Conservation (phyloP, 805 yeast genomes). For the Metschnikowia hibisci region DNA sequence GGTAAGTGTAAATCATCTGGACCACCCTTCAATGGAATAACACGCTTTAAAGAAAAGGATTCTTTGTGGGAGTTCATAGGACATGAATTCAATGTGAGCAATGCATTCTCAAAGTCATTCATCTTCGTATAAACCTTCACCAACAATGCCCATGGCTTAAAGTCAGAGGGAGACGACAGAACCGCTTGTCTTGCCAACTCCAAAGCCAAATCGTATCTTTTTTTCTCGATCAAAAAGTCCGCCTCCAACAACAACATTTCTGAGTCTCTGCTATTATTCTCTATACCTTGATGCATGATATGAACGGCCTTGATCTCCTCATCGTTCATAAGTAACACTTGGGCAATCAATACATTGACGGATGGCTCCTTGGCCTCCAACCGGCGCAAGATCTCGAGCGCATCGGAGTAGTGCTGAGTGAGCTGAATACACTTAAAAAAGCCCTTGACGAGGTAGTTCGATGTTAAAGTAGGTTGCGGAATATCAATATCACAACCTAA, state of each 20-base stretch:
- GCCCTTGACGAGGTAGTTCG: slow-evolving; percentile 73
- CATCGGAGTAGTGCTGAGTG: slow-evolving; percentile 62
- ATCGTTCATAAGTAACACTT: slow-evolving; percentile 48
- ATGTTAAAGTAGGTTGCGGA: slow-evolving; percentile 60
- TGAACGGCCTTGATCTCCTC: slow-evolving; percentile 59
- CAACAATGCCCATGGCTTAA: slow-evolving; percentile 67
- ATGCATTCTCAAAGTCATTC: slow-evolving; percentile 67
- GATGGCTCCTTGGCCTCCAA: slow-evolving; percentile 50
- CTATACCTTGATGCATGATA: slow-evolving; percentile 48
- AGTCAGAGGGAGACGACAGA: slow-evolving; percentile 69
- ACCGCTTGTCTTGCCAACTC: slow-evolving; percentile 61
- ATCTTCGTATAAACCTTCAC: slow-evolving; percentile 60
- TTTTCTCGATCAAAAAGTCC: slow-evolving; percentile 51
- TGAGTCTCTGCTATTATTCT: slow-evolving; percentile 49
- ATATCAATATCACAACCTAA: slow-evolving; percentile 64
- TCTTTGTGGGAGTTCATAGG: slow-evolving; percentile 79
- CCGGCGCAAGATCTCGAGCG: slow-evolving; percentile 53
- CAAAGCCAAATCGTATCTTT: slow-evolving; percentile 52
- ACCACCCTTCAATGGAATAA: slow-evolving; percentile 47
- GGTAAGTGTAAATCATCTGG: slow-evolving; percentile 66
- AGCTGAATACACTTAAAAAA: slow-evolving; percentile 60
- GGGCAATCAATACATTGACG: slow-evolving; percentile 56
- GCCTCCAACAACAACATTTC: slow-evolving; percentile 54
- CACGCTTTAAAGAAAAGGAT: slow-evolving; percentile 56
- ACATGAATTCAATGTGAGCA: slow-evolving; percentile 70